Base-by-base conservation (phyloP, 2,329 filamentous ascomycete genomes). In the Fusarium scirpi region DNA sequence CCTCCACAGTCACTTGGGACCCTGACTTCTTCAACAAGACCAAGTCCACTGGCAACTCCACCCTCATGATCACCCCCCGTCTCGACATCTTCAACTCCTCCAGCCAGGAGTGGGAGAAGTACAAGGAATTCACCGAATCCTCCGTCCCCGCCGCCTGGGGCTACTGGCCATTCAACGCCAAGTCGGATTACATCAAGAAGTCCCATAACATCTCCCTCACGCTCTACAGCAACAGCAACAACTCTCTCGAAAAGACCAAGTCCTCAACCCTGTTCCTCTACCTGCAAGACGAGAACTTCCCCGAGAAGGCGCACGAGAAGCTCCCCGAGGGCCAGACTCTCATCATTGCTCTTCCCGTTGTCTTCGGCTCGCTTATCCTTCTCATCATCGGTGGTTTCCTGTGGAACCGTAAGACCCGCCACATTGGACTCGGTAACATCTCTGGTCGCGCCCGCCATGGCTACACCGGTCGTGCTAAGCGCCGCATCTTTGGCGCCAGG, bases 371-470 rank as follows among this genome's bases (percentile, higher is more conserved):
- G 73, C 78, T 87, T 57, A 49, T 80, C 44, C 64, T 88, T 51
- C 79, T 86, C 67, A 63, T 88, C 71, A 45, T 90, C 79, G 82
- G 90, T 78, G 76, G 89, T 78, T 82, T 85, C 80, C 57, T 90
- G 82, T 88, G 83, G 82, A 87, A 88, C 78, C 80, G 82, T 58
- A 82, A 84, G 72, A 78, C 81, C n/a, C 83, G 87, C 59, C 76
- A 76, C 64, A 86, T 89, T 64, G 78, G 79, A 7, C 74, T 89
- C 48, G 86, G 84, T 56, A 86, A 84, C 72, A 79, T 88, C 78
- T 85, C 87, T 82, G 80, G 83, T 71, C 82, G 85, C 53, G 69
- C 71, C 44, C 77, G 81, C 32, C 74, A 81, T 67, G 83, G 85
- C 43, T 86, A 86, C 76, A 78, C 75, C 13, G 82, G 84, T 62